Evolutionary conservation across 306 rosid species (phyloP), one percentile per base, ranked within the genome.

Genomic region (Rubus idaeus): DNA sequence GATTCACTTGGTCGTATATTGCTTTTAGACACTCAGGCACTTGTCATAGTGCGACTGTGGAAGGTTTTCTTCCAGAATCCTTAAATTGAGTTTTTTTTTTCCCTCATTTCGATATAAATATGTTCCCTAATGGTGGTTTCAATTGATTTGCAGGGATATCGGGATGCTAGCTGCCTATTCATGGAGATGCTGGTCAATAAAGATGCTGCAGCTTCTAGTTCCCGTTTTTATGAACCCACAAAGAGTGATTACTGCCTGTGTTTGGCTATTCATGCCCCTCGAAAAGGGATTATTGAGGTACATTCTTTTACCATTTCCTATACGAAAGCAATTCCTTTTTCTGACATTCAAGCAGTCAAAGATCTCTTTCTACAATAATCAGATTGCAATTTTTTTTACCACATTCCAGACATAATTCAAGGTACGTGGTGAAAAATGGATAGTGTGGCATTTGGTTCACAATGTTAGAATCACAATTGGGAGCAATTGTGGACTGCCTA

Each of bases 1-100:
- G 99, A 92, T 88, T 96, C 99, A 65, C 97, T 96, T 21, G 99
- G 99, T 76, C 99, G 99, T 73, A 89, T 96, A 81, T 73, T 96
- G 91, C 91, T 96, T 68, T 86, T 96, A 64, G 98, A 96, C 81
- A 96, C 99, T 41, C 97, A 92, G 77, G 99, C 99, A 64, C 98
- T 92, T 71, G 99, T 92, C 61, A 97, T 92, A 69, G 98, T 96
- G 82, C 99, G 99, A 77, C 84, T 96, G 68, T 96, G 98, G 98
- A 96, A 96, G 98, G 99, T 92, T 77, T 62, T 17, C 58, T 65
- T 69, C 68, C 51, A 49, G 75, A 63, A 78, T 66, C 69, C 45
- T 35, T 30, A 53, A 20, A 26, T 52, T 30, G 17, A 12, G n/a
- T 60, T 50, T 6, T 53, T 41, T 42, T 41, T 37, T 17, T 10